Percentiles rank a stretch among this genome's conserved stretches.
These are phyloP conservation scores for Solanum arcanum DNA, from an alignment of 257 asterid species.

Conservation along the genomic window DNA sequence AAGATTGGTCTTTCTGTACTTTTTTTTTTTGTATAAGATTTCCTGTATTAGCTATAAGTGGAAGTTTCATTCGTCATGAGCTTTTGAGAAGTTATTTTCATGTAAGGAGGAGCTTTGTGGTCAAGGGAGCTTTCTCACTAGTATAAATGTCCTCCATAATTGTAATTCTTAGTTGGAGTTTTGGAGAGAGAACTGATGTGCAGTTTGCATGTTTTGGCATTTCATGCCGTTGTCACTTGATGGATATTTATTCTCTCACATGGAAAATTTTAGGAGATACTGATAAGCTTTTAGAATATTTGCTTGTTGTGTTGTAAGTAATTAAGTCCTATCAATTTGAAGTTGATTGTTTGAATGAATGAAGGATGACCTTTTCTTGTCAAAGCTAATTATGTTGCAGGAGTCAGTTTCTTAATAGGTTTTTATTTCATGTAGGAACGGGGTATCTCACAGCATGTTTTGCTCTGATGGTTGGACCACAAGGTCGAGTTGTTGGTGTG, in stretches of 20 bases:
- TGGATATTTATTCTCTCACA: background rate
- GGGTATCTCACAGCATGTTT: constrained; percentile 97
- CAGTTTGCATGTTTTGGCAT: background rate
- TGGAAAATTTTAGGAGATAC: background rate
- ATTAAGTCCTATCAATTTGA: background rate
- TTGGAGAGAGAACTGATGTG: background rate
- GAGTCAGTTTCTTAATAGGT: background rate
- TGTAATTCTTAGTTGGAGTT: background rate
- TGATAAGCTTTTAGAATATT: background rate
- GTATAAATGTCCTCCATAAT: background rate
- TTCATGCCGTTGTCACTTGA: background rate
- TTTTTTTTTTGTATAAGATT: background rate
- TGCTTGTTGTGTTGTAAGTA: background rate
- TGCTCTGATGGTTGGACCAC: constrained; percentile 87
- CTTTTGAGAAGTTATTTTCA: background rate
- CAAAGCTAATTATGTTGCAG: background rate
- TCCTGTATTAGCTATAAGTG: background rate
- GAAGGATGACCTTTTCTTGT: background rate
- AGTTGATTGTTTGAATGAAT: background rate
- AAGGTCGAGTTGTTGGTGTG: constrained; percentile 81
- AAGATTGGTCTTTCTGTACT: background rate
- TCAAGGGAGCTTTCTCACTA: background rate
- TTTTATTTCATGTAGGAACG: constrained; percentile 41
- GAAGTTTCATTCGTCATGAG: background rate
- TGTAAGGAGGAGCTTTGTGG: background rate